Percentiles rank a stretch among this genome's conserved stretches.
phyloP scores from a whole-genome alignment of 2,329 filamentous ascomycete species.

The Colletotrichum kahawae region DNA sequence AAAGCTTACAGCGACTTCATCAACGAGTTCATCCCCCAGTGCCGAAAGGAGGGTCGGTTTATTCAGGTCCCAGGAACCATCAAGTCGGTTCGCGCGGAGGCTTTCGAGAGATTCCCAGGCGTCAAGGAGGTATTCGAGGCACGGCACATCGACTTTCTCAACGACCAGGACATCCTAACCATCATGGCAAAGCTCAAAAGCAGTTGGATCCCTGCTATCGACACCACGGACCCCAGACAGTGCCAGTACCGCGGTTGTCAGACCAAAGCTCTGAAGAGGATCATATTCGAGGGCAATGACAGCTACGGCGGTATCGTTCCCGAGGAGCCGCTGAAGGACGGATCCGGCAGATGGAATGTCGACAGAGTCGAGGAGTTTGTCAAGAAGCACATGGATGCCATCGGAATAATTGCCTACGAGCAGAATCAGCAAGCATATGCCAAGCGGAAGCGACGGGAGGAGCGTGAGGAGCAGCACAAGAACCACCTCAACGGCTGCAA shows the following conservation, averaged over 20 bases:
- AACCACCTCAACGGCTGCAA: neutral
- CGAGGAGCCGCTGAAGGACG: neutral
- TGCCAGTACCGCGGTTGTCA: constrained; percentile 36
- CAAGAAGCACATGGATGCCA: neutral
- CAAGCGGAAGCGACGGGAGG: neutral
- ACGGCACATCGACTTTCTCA: constrained; percentile 45
- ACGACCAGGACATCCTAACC: constrained; percentile 38
- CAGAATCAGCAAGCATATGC: neutral
- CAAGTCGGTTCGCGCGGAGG: constrained; percentile 54
- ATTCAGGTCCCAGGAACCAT: constrained; percentile 35
- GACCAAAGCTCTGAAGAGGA: constrained; percentile 50
- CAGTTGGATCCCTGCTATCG: constrained; percentile 1
- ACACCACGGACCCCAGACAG: neutral
- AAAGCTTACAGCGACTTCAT: constrained; percentile 66
- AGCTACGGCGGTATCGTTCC: constrained; percentile 38
- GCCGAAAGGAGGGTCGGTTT: constrained; percentile 45
- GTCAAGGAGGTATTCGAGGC: constrained; percentile 47
- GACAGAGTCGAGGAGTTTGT: neutral
- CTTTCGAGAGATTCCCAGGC: constrained; percentile 54
- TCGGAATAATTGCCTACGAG: neutral
- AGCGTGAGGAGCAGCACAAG: neutral
- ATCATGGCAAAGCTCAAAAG: constrained; percentile 22
- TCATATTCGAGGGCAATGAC: constrained; percentile 51
- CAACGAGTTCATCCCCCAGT: constrained; percentile 65
- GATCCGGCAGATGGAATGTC: neutral